Base-by-base conservation (phyloP, 192 early-diverging fungal species). In the Coemansia guatemalensis region DNA sequence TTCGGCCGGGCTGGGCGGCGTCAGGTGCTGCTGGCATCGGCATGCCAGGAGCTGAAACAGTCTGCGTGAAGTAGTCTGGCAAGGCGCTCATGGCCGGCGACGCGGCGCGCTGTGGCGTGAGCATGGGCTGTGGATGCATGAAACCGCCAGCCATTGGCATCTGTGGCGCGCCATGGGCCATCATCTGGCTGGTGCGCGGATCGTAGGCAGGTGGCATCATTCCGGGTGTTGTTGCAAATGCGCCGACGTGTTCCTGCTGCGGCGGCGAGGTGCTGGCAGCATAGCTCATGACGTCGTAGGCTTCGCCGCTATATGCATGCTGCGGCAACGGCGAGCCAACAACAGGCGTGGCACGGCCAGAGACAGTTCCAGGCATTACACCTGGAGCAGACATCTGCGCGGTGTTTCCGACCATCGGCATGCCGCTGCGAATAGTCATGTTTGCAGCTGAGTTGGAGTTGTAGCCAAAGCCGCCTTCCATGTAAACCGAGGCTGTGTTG, bases 231-330 rank as follows among this genome's bases (percentile, higher is more conserved):
- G 32, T 27, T 6, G 23, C 61, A 53, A 73, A 73, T 22, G 35
- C 48, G 14, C 48, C 62, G 4, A 50, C 14, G 39, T 65, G 62
- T 5, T 78, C 75, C 23, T 52, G 48, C 47, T 73, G 76, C 54
- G 53, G 53, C 3, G 75, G 70, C 30, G 74, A 65, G 7, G 59
- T 49, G 25, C 55, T 29, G 1, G 74, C 68, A 0, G 74, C 74
- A 50, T 70, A 76, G 64, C 64, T 70, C 74, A 76, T 70, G 6
- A 70, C 68, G 24, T 76, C 74, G 33, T 64, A 76, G 4, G 74
- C 58, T 14, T 76, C 74, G 41, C 68, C 68, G 30, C 68, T 76
- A 39, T 76, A 76, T 17, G 60, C 60, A 27, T 71, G 75, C 48
- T 35, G 44, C 52, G 60, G 66, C 14, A 65, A 55, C 18, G 75